Percentiles rank a stretch among this genome's conserved stretches.
phyloP scores from a whole-genome alignment of 805 yeast species.

The Candida succiphila region DNA sequence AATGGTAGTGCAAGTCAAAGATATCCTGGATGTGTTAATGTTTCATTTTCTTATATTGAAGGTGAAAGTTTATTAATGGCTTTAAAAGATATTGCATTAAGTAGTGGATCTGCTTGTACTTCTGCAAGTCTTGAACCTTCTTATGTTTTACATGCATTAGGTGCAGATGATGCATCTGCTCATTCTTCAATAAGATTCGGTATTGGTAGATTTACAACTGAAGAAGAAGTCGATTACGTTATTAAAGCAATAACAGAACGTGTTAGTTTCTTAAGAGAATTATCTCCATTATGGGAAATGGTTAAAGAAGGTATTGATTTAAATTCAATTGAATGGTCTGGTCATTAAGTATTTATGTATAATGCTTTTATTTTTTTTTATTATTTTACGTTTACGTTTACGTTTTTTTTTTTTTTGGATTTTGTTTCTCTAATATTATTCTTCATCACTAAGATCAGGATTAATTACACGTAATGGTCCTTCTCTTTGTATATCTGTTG shows the following conservation, averaged over 20 bases:
- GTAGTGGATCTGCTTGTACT: conserved; percentile 97
- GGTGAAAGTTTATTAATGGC: conserved; percentile 98
- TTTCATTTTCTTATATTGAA: conserved; percentile 95
- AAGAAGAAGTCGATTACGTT: conserved; percentile 91
- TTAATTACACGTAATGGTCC: conserved; percentile 23
- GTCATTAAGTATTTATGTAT: conserved; percentile 44
- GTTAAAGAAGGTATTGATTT: conserved; percentile 97
- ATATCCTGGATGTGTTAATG: conserved; percentile 92
- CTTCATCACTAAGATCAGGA: conserved; percentile 16
- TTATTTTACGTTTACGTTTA: not conserved
- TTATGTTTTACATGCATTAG: conserved; percentile 90
- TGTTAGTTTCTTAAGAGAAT: conserved; percentile 82
- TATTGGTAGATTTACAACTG: conserved; percentile 94
- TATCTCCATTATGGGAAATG: conserved; percentile 98
- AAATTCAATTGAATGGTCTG: conserved; percentile 94
- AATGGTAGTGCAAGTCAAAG: conserved; percentile 73
- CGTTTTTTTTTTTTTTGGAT: not conserved
- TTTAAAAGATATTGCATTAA: conserved; percentile 88
- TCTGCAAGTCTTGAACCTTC: conserved; percentile 98
- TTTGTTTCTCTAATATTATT: conserved; percentile 1
- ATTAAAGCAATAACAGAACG: conserved; percentile 80
- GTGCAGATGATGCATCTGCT: conserved; percentile 96
- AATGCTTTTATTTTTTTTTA: not conserved
- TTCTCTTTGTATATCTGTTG: conserved; percentile 7
- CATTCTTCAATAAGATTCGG: conserved; percentile 98